Percentiles rank a stretch among this genome's conserved stretches.
Evolutionary conservation across 2,329 filamentous ascomycete species (phyloP).

Genomic region (Chaetomium strumarium): DNA sequence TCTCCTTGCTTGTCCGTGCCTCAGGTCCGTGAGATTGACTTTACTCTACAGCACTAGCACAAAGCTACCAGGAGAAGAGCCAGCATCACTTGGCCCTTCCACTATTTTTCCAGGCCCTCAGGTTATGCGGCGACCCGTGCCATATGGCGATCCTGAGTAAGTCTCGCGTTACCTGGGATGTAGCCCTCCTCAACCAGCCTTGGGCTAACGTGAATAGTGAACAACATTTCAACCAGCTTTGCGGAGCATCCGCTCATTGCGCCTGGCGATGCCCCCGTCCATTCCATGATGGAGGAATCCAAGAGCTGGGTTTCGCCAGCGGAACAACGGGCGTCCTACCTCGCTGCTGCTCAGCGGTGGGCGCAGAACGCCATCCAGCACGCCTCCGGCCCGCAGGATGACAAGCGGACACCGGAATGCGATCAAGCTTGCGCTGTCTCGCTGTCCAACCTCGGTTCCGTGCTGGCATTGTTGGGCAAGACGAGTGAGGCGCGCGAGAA

Average conservation of each 20-base stretch:
- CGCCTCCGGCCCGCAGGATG: constrained; percentile 57
- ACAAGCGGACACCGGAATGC: constrained; percentile 69
- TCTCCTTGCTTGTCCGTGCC: not conserved
- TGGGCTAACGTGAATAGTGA: constrained; percentile 47
- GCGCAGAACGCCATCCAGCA: constrained; percentile 68
- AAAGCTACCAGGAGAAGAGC: constrained; percentile 66
- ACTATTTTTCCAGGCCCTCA: constrained; percentile 78
- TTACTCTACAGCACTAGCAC: constrained; percentile 56
- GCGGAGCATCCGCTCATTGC: constrained; percentile 55
- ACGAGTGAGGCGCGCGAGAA: constrained; percentile 56
- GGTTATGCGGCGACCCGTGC: constrained; percentile 60
- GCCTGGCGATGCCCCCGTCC: constrained; percentile 30
- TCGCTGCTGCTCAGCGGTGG: constrained; percentile 71
- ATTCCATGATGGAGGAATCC: constrained; percentile 17
- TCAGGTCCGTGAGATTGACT: constrained; percentile 21
- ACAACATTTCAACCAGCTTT: constrained; percentile 70
- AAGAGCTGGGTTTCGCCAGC: constrained; percentile 30
- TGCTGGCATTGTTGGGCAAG: constrained; percentile 69
- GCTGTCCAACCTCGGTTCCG: constrained; percentile 80
- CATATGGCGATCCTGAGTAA: constrained; percentile 74
- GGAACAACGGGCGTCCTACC: constrained; percentile 53
- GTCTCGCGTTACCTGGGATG: constrained; percentile 26
- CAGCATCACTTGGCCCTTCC: constrained; percentile 79
- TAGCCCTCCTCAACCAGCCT: not conserved
- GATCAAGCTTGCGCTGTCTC: constrained; percentile 77